Conservation (phyloP, 306 rosid genomes). For the Alnus rubra region DNA sequence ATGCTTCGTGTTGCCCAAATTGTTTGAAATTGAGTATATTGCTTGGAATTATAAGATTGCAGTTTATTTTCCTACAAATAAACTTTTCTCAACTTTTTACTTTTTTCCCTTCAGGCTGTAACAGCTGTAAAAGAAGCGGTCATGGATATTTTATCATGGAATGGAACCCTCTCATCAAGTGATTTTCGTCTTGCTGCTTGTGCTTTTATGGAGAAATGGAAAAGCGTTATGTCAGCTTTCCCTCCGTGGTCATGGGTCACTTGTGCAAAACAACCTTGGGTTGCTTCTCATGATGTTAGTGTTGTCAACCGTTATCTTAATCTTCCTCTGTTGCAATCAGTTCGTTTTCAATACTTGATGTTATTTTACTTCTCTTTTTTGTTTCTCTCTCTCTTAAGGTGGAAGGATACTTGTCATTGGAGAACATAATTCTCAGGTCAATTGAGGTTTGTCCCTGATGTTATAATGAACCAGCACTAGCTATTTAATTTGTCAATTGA, state of each 20-base stretch:
- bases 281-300: constrained; percentile 14
- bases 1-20: too few relatives aligned
- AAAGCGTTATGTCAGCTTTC: too few relatives aligned
- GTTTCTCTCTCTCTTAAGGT: too few relatives aligned
- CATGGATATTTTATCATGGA: constrained; percentile 43
- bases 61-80: too few relatives aligned
- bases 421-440: constrained; percentile 44
- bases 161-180: constrained; percentile 56
- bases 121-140: constrained; percentile 31
- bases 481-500: neutral
- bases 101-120: neutral
- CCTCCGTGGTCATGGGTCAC: too few relatives aligned
- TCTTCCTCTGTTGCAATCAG: constrained; percentile 36
- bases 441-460: constrained; percentile 34
- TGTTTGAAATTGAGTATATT: too few relatives aligned
- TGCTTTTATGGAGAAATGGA: constrained; percentile 55
- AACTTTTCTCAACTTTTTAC: neutral
- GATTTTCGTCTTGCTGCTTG: constrained; percentile 58
- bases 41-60: too few relatives aligned
- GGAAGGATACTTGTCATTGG: constrained; percentile 44
- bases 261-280: too few relatives aligned
- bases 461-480: neutral
- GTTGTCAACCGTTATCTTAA: constrained; percentile 32
- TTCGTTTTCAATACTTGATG: too few relatives aligned
- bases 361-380: too few relatives aligned